Conservation (phyloP, 805 yeast species). For the Candida sithepensis region DNA sequence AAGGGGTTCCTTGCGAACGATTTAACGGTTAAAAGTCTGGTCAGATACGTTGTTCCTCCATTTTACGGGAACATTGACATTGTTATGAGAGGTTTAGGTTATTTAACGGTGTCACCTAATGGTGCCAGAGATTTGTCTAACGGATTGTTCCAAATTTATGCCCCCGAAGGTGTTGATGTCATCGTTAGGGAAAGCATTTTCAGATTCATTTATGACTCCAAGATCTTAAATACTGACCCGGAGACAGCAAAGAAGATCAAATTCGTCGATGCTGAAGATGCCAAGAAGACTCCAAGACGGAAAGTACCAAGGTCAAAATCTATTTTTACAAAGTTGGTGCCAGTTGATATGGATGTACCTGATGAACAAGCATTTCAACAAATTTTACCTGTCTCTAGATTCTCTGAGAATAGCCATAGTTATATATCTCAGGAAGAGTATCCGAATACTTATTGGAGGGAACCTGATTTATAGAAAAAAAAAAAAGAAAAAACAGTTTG, state of each 20-base stretch:
- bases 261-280: conserved; percentile 6
- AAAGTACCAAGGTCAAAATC: conserved; percentile 8
- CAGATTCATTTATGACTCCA: conserved; percentile 24
- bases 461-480: conserved; percentile 12
- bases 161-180: conserved; percentile 53
- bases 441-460: conserved; percentile 26
- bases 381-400: conserved; percentile 7
- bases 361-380: conserved; percentile 14
- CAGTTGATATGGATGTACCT: conserved; percentile 14
- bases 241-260: conserved; percentile 11
- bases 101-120: conserved; percentile 55
- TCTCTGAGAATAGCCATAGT: conserved; percentile 1
- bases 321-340: conserved; percentile 21
- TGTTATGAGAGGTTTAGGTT: conserved; percentile 64
- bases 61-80: conserved; percentile 65
- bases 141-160: conserved; percentile 44
- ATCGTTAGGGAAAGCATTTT: conserved; percentile 40
- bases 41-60: conserved; percentile 61
- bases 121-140: conserved; percentile 31
- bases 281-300: background rate
- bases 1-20: conserved; percentile 17
- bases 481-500: too few species aligned
- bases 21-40: conserved; percentile 30
- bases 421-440: conserved; percentile 18
- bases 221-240: conserved; percentile 10